Conservation (phyloP, 1,284 basidiomycete species). For the Austroboletus olivaceoglutinosus region DNA sequence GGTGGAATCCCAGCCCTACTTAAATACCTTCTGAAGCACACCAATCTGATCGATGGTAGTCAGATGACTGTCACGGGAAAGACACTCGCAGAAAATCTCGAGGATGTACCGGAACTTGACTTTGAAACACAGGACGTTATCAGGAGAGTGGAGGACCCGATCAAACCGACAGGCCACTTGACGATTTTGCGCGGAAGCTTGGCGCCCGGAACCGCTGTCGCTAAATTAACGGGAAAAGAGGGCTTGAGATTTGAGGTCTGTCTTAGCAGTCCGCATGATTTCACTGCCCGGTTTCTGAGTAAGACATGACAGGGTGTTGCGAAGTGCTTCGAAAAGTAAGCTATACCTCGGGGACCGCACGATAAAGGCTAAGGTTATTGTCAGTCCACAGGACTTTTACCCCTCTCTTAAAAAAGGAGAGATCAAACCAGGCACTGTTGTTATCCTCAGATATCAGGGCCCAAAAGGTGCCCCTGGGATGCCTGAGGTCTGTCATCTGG, state of each 20-base stretch:
- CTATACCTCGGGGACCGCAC: neutral
- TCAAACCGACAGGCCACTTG: constrained; percentile 91
- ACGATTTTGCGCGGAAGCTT: constrained; percentile 90
- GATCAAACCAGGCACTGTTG: constrained; percentile 82
- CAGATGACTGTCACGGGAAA: constrained; percentile 94
- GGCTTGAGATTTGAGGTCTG: constrained; percentile 80
- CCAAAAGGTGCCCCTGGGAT: constrained; percentile 96
- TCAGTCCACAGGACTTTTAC: constrained; percentile 80
- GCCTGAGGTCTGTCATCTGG: constrained; percentile 68
- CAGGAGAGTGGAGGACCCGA: constrained; percentile 74
- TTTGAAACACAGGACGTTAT: constrained; percentile 86
- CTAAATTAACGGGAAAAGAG: constrained; percentile 97
- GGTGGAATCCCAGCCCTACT: constrained; percentile 84
- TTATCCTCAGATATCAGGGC: constrained; percentile 94
- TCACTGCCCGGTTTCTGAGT: constrained; percentile 6
- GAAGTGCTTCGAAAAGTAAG: constrained; percentile 72
- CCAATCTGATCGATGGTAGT: constrained; percentile 84
- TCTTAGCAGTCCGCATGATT: neutral
- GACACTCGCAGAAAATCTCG: constrained; percentile 90
- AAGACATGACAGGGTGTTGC: constrained; percentile 54
- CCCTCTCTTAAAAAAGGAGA: constrained; percentile 79
- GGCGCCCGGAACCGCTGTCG: constrained; percentile 88
- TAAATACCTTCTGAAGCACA: constrained; percentile 87
- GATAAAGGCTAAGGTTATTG: constrained; percentile 5
- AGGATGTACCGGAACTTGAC: constrained; percentile 72